Conservation (phyloP, 305 asterid species). For the Fraxinus platypoda region DNA sequence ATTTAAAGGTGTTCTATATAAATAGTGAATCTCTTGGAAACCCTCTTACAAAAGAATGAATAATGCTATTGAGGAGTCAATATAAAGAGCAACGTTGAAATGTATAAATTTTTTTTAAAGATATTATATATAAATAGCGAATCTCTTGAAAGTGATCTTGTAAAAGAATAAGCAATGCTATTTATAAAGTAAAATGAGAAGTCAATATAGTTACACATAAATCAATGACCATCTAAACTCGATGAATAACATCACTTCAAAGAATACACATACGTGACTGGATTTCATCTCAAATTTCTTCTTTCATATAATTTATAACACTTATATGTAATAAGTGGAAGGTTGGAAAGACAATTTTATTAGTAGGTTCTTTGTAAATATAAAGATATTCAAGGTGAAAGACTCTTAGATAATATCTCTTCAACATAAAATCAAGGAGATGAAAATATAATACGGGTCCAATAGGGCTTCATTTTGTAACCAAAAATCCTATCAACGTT, state of each 20-base stretch:
- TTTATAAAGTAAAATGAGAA: neutral
- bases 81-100: neutral
- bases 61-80: neutral
- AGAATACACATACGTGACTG: neutral
- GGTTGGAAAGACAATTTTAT: neutral
- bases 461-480: neutral
- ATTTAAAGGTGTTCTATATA: neutral
- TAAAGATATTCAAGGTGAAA: neutral
- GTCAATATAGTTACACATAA: neutral
- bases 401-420: neutral
- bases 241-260: neutral
- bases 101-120: neutral
- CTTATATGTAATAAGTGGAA: neutral
- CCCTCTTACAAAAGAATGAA: neutral
- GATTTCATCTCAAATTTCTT: neutral
- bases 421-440: neutral
- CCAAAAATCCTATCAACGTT: neutral
- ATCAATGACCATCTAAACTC: neutral
- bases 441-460: neutral
- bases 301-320: neutral
- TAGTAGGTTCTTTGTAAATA: neutral
- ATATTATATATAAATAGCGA: too few species aligned
- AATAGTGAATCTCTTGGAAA: neutral
- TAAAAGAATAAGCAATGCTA: neutral
- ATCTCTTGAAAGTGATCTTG: neutral